These are phyloP conservation scores for Lotus japonicus DNA, from an alignment of 306 rosid genomes.

Conservation along the genomic window DNA sequence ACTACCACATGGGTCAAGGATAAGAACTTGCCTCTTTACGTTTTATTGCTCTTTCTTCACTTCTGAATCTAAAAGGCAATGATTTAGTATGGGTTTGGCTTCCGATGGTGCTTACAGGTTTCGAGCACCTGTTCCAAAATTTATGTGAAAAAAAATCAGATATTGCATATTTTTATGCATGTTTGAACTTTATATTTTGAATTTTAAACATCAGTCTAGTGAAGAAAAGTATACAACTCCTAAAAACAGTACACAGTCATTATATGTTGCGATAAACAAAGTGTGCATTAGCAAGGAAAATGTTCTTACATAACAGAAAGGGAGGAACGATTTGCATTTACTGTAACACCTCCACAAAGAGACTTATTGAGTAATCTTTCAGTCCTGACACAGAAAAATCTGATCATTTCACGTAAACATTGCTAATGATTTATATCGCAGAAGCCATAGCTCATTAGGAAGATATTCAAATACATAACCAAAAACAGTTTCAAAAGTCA, in stretches of 20 bases:
- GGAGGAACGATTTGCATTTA: slow-evolving; percentile 26
- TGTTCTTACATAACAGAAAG: slow-evolving; percentile 33
- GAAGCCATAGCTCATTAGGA: slow-evolving; percentile 1
- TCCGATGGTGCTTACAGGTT: slow-evolving; percentile 37
- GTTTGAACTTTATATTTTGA: background rate
- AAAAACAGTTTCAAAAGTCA: background rate
- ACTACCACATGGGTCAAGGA: background rate
- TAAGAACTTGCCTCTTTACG: slow-evolving; percentile 71
- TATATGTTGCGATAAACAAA: background rate
- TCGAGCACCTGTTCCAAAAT: slow-evolving; percentile 41
- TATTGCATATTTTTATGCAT: background rate
- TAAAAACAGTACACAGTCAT: background rate
- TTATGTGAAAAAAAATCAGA: background rate
- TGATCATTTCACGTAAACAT: slow-evolving; percentile 14
- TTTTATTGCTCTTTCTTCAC: slow-evolving; percentile 88
- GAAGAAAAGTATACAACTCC: slow-evolving; percentile 3
- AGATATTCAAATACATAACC: background rate
- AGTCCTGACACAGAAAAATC: slow-evolving; percentile 28
- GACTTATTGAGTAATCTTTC: slow-evolving; percentile 30
- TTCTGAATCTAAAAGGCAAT: slow-evolving; percentile 67
- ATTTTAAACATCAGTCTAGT: background rate
- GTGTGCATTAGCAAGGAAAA: background rate
- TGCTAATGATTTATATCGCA: background rate
- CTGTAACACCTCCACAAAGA: slow-evolving; percentile 27
- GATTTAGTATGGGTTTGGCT: slow-evolving; percentile 32